A percentile compares a stretch with the other conserved stretches of the same genome.
phyloP scores from a whole-genome alignment of 345 rosid species.

The Linum tenue region DNA sequence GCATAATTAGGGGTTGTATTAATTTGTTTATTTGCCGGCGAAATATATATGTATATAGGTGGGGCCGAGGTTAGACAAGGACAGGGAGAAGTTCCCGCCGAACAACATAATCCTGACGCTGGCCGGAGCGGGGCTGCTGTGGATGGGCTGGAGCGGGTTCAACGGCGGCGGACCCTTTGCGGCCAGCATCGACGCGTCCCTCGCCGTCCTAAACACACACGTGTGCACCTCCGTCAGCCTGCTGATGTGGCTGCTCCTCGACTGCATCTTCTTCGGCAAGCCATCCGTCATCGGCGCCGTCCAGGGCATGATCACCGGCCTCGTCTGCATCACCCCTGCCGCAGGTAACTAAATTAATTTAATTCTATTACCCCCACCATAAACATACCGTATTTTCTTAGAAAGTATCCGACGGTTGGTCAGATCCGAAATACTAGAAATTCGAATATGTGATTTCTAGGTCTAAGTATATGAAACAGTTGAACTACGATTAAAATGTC shows the following conservation, averaged over 20 bases:
- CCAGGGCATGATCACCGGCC: conserved; percentile 47
- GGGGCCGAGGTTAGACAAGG: conserved; percentile 41
- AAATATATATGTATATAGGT: conserved; percentile 19
- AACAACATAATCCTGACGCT: conserved; percentile 42
- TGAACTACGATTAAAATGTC: too few relatives aligned
- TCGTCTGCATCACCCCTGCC: conserved; percentile 45
- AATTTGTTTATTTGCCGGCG: too few relatives aligned
- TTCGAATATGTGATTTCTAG: not conserved
- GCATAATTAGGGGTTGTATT: too few relatives aligned
- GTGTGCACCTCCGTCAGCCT: conserved; percentile 38
- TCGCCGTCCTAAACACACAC: conserved; percentile 47
- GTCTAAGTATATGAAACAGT: too few relatives aligned
- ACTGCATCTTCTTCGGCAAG: conserved; percentile 24
- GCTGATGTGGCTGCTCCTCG: conserved; percentile 39
- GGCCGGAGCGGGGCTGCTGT: conserved; percentile 45
- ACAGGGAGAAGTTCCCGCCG: conserved; percentile 34
- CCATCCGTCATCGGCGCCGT: conserved; percentile 36
- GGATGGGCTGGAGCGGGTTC: conserved; percentile 66
- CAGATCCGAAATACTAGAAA: not conserved
- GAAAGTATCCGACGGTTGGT: too few relatives aligned
- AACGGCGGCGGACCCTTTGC: conserved; percentile 40
- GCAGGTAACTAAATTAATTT: conserved; percentile 22
- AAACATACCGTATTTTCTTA: not conserved
- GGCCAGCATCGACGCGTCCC: conserved; percentile 28
- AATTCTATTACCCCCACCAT: not conserved